Base-by-base conservation (phyloP, 805 yeast species). In the Candida maris region DNA sequence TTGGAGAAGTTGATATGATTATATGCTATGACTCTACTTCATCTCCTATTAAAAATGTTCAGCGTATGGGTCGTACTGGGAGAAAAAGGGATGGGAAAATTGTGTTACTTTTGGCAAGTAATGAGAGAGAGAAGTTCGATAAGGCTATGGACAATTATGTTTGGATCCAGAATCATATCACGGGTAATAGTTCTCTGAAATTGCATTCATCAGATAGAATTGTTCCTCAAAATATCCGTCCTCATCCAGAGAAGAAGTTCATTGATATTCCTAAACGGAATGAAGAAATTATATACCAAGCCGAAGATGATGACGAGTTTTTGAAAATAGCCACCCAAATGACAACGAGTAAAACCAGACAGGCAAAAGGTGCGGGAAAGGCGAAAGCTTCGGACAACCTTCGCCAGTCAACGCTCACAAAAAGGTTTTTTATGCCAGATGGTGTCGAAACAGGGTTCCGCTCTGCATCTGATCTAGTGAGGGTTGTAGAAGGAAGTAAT, bases 41-140 rank as follows among this genome's bases (percentile, higher is more conserved):
- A 19, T 86, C 96, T 30, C 97, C 97, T 0, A 91, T 93, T 39
- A 85, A 94, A 41, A 88, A 85, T 49, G 74, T 93, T 27, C 99
- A 93, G 57, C 67, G 99, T 49, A 87, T 93, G 94, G 99, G 99
- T 19, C 77, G 99, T 64, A 93, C 99, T 0, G 99, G 98, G 14
- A 80, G 99, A 62, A 86, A 87, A 54, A 68, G 96, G 49, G 87
- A 85, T 49, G 99, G 99, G 27, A 75, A 73, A 40, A 85, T 93
- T 2, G 64, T 86, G 4, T 61, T 89, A 24, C 60, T 93, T 4
- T 77, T 91, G 51, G 76, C 96, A 6, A 73, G 82, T 9, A 77
- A 77, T 45, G 99, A 93, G 59, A 76, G 81, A 37, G 52, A 62
- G 5, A 94, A 91, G 54, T 85, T 86, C 55, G 85, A 83, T 30